These are phyloP conservation scores for Eudorina sp. DNA, from an alignment of 139 green algal species.

Conservation along the genomic window DNA sequence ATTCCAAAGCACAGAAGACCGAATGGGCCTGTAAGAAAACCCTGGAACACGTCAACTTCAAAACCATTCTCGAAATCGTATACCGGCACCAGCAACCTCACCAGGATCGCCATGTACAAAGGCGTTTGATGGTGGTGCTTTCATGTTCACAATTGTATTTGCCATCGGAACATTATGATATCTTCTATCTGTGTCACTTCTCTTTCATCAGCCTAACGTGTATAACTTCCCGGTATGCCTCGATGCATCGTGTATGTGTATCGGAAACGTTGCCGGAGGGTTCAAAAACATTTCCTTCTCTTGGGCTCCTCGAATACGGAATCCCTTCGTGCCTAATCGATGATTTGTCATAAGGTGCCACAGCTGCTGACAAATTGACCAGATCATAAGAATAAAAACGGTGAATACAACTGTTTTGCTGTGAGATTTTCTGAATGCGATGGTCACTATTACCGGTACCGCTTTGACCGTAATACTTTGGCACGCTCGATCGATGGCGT, in stretches of 20 bases:
- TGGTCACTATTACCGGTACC: neutral
- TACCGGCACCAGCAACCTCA: neutral
- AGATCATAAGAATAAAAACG: neutral
- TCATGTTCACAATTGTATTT: neutral
- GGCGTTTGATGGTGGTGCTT: too few species aligned
- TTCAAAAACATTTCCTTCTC: too few species aligned
- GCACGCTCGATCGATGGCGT: too few species aligned
- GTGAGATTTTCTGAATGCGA: neutral
- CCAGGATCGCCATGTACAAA: too few species aligned
- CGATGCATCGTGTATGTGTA: too few species aligned
- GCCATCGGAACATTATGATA: neutral
- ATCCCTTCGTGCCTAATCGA: too few species aligned
- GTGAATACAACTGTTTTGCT: neutral
- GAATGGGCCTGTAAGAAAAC: conserved; percentile 29
- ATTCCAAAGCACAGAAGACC: conserved; percentile 64
- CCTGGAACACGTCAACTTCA: neutral
- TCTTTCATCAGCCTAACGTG: too few species aligned
- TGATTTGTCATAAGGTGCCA: neutral
- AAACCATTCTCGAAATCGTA: neutral
- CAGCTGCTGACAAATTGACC: neutral
- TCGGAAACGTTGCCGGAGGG: too few species aligned
- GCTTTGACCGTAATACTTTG: neutral
- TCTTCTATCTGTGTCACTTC: neutral
- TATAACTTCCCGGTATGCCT: too few species aligned
- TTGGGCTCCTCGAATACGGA: too few species aligned